Conservation (phyloP, 768 basidiomycete genomes). For the Hortiboletus flavorubellus region DNA sequence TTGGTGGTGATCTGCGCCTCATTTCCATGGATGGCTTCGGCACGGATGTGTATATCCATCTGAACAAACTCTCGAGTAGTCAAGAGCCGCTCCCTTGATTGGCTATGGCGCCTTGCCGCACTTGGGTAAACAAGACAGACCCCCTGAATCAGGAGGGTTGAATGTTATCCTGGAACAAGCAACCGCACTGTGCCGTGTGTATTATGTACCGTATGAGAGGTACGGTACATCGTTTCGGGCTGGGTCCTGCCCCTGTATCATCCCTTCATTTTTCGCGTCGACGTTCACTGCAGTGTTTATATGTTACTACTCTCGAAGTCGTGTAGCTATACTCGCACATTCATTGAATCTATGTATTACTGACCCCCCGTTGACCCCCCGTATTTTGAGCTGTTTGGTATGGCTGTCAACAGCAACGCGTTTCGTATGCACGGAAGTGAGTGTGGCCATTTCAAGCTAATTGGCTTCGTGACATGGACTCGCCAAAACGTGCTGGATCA, state of each 20-base stretch:
- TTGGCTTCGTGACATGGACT: conserved; percentile 46
- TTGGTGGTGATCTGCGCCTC: conserved; percentile 85
- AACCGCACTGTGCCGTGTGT: not conserved
- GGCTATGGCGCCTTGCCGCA: not conserved
- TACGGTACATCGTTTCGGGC: not conserved
- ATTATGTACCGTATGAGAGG: not conserved
- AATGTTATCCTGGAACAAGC: not conserved
- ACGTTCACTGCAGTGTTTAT: not conserved
- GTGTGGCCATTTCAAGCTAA: conserved; percentile 24
- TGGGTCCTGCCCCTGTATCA: not conserved
- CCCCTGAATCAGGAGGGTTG: not conserved
- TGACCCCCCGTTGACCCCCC: conserved; percentile 14
- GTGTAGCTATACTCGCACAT: not conserved
- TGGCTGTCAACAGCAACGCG: not conserved
- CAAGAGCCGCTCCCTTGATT: conserved; percentile 63
- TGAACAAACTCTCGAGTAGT: conserved; percentile 83
- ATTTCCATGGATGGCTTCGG: conserved; percentile 98
- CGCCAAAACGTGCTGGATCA: conserved; percentile 63
- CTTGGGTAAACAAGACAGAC: not conserved
- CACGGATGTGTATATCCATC: conserved; percentile 88
- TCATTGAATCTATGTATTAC: not conserved
- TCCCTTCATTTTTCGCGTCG: not conserved
- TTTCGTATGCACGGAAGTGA: conserved; percentile 8
- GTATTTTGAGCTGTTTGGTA: conserved; percentile 20
- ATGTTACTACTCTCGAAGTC: not conserved